Evolutionary conservation across 148 eudicot genomes (phyloP), one percentile per base, ranked within the genome.

Genomic region (Chenopodium formosanum): DNA sequence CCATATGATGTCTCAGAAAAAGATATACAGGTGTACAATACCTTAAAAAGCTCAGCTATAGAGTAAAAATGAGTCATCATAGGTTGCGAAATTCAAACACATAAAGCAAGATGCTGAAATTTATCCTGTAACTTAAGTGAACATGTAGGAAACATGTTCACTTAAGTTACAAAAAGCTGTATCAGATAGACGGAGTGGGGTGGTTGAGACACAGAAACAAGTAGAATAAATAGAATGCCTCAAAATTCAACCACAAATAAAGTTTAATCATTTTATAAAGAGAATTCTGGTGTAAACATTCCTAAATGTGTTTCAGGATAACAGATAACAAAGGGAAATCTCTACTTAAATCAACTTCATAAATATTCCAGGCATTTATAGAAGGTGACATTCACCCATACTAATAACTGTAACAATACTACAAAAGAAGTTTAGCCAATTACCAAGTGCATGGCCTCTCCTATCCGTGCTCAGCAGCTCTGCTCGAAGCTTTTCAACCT

Each of bases 401-500:
- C 53, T 22, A 74, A 74, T 27, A 56, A n/a, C n/a, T 31, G 29
- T 56, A 22, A 37, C 58, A 62, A 32, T 29, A 81, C 19, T 47
- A 77, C 11, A 8, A 1, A 46, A 34, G 32, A 78, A 69, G 83
- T 50, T 31, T 20, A 87, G 85, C 68, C 37, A 32, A 62, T 74
- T 90, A 91, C 92, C 91, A 79, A 74, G 80, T 76, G 88, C 91
- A 81, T 69, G 88, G 31, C 85, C 81, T 79, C 95, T 86, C 86
- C 90, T 86, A 32, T 91, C 94, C 72, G 73, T 78, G 84, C 79
- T 81, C 76, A 87, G 77, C 82, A 87, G 91, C 84, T 93, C 94
- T 37, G 91, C 87, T 81, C 90, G 92, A 62, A 95, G 93, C 86
- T 90, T 93, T 81, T 95, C 96, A 77, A 95, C 85, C 77, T 93